phyloP scores from a whole-genome alignment of 2,329 filamentous ascomycete species.

The Curvularia eragrostidis region DNA sequence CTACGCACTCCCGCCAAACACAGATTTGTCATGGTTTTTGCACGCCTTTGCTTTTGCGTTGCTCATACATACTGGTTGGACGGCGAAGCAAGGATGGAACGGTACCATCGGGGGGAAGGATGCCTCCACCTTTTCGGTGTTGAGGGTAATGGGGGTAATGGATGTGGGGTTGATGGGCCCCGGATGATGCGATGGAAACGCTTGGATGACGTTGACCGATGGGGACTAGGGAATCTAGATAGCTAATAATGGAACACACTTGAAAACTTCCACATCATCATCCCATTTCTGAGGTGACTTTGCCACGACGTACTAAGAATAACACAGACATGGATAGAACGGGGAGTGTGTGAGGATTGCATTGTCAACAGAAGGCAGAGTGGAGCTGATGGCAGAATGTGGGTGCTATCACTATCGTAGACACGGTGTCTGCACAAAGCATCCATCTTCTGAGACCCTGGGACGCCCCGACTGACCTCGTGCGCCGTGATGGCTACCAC shows the following conservation, averaged over 20 bases:
- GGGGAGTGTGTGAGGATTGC: neutral
- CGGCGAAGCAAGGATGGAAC: conserved; percentile 11
- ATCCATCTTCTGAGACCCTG: conserved; percentile 23
- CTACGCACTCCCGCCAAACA: conserved; percentile 11
- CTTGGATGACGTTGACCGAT: conserved; percentile 19
- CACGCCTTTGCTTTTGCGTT: conserved; percentile 23
- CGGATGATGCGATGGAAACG: conserved; percentile 14
- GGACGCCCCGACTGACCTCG: conserved; percentile 14
- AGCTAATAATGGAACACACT: conserved; percentile 18
- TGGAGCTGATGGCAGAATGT: conserved; percentile 6
- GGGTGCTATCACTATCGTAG: neutral
- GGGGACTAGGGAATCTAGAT: conserved; percentile 12
- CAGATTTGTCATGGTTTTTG: conserved; percentile 18
- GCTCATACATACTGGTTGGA: conserved; percentile 16
- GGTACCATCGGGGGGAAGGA: conserved; percentile 11
- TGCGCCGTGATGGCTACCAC: conserved; percentile 3
- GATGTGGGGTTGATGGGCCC: conserved; percentile 12
- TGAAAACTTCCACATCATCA: conserved; percentile 17
- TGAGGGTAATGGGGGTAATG: conserved; percentile 21
- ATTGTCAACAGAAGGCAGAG: neutral
- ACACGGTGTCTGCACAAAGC: neutral
- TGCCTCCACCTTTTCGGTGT: conserved; percentile 26
- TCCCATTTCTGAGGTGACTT: conserved; percentile 21
- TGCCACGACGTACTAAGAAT: conserved; percentile 18
- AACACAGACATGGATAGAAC: neutral